Conservation (phyloP, 306 rosid genomes). For the Vigna angularis region DNA sequence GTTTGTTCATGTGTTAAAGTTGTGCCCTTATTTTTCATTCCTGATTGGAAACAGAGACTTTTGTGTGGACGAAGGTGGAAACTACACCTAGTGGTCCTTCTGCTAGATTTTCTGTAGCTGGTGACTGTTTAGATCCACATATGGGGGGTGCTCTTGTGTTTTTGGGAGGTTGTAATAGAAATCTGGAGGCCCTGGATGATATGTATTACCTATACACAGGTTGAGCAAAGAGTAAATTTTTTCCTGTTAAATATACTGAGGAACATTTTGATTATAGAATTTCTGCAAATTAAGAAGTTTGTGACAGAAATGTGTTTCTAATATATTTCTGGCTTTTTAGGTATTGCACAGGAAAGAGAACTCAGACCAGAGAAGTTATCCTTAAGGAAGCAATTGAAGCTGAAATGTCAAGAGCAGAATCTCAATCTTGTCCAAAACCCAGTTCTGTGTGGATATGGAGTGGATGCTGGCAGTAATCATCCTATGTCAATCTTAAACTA, state of each 20-base stretch:
- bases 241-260: not conserved
- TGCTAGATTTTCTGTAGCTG: conserved; percentile 83
- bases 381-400: conserved; percentile 80
- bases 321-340: conserved; percentile 57
- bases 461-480: conserved; percentile 48
- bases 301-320: conserved; percentile 28
- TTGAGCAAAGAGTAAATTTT: conserved; percentile 35
- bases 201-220: conserved; percentile 87
- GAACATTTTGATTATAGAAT: conserved; percentile 9
- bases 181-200: conserved; percentile 84
- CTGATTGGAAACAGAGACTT: conserved; percentile 66
- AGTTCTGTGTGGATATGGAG: conserved; percentile 55
- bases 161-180: conserved; percentile 84
- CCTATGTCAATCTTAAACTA: conserved; percentile 45
- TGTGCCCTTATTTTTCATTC: conserved; percentile 23
- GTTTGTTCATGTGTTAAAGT: not conserved
- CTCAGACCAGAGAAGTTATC: conserved; percentile 74
- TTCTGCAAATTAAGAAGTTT: conserved; percentile 8
- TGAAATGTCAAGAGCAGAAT: conserved; percentile 82
- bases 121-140: conserved; percentile 77
- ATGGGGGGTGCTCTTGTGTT: conserved; percentile 79
- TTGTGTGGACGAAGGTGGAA: conserved; percentile 70
- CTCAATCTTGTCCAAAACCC: conserved; percentile 55
- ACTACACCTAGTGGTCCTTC: conserved; percentile 70
- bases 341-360: conserved; percentile 65